A percentile compares a stretch with the other conserved stretches of the same genome.
phyloP scores from a whole-genome alignment of 495 filamentous ascomycete genomes.

The Collariella sp. region DNA sequence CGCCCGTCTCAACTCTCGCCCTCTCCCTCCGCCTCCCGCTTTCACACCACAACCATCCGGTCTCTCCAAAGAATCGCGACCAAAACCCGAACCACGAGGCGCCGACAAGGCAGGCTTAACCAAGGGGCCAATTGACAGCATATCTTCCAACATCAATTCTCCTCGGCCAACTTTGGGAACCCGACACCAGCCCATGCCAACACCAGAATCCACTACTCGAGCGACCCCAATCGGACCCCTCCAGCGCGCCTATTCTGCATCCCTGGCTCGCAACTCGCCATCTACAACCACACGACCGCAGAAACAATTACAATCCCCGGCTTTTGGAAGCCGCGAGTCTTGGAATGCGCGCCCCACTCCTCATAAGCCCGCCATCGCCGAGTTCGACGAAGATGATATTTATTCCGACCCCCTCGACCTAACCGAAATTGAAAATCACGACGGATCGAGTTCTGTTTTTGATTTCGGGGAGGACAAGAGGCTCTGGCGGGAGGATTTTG shows the following conservation, averaged over 20 bases:
- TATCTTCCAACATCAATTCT: conserved; percentile 15
- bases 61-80: background rate
- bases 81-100: background rate
- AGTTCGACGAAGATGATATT: conserved; percentile 22
- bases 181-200: conserved; percentile 29
- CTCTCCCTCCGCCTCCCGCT: background rate
- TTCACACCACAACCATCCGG: background rate
- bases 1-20: background rate
- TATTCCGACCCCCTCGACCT: conserved; percentile 57
- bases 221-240: conserved; percentile 21
- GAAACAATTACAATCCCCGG: background rate
- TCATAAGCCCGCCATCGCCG: background rate
- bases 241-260: conserved; percentile 27
- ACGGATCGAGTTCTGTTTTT: conserved; percentile 37
- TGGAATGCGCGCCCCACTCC: background rate
- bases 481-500: conserved; percentile 54
- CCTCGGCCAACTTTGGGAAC: conserved; percentile 8
- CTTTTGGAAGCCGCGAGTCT: background rate
- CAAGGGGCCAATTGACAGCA: background rate
- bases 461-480: conserved; percentile 36
- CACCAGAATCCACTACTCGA: conserved; percentile 26
- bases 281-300: background rate
- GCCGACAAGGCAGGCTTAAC: background rate
- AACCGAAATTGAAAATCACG: conserved; percentile 48
- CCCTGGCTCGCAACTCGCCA: conserved; percentile 12